Evolutionary conservation across 2,329 filamentous ascomycete species (phyloP).

Genomic region (Ophiostoma tasmaniense): DNA sequence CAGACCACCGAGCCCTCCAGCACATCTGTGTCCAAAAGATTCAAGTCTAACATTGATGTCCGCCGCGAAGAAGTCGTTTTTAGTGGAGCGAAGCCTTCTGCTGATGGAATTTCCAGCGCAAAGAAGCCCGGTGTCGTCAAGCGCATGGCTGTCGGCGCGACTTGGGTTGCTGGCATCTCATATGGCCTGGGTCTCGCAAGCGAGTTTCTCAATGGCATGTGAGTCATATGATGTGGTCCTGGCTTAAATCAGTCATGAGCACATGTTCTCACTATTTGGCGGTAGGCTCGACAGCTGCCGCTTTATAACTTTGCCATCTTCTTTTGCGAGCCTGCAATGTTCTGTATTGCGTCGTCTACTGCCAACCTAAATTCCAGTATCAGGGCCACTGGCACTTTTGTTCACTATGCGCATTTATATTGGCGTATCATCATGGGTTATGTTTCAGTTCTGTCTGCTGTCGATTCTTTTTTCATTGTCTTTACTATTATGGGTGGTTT

Average conservation of each 20-base stretch:
- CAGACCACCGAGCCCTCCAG: neutral
- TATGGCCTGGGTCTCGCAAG: conserved; percentile 52
- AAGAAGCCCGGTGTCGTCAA: conserved; percentile 31
- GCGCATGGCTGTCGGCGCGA: conserved; percentile 45
- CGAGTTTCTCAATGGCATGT: conserved; percentile 41
- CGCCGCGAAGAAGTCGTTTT: conserved; percentile 41
- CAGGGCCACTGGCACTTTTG: neutral
- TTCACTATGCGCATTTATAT: neutral
- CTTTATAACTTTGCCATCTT: no score
- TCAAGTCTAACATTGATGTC: conserved; percentile 34
- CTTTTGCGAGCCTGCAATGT: neutral
- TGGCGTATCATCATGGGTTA: neutral
- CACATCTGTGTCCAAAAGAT: neutral
- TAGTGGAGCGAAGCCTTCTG: conserved; percentile 29
- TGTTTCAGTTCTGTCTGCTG: neutral
- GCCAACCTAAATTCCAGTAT: no score
- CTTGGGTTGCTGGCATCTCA: conserved; percentile 45
- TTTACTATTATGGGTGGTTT: neutral
- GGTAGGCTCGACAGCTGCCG: no score
- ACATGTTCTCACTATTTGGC: no score
- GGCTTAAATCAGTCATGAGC: no score
- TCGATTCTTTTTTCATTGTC: neutral
- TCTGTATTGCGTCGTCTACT: neutral
- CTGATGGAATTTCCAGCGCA: neutral
- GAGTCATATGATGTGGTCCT: neutral